Conservation (phyloP, 2,329 filamentous ascomycete species). For the Waltergamsia citrina region DNA sequence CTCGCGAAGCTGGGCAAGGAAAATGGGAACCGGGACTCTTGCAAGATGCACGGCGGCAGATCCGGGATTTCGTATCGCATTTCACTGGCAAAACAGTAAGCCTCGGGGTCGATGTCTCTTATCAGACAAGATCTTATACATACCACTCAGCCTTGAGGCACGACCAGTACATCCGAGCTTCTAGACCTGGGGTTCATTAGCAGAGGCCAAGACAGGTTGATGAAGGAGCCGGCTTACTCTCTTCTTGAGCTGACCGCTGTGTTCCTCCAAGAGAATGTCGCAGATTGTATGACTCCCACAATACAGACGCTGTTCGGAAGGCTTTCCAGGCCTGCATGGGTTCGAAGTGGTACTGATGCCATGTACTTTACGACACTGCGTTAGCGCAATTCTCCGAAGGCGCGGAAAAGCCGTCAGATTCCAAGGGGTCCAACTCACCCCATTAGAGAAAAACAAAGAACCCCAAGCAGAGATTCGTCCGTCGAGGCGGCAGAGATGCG, state of each 20-base stretch:
- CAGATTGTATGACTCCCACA: slow-evolving; percentile 9
- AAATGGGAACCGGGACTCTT: slow-evolving; percentile 8
- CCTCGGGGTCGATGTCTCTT: too few species aligned
- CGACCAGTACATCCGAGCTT: slow-evolving; percentile 8
- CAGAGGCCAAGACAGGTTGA: neutral
- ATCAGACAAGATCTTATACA: neutral
- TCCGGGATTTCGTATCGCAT: slow-evolving; percentile 9
- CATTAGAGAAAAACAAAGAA: slow-evolving; percentile 7
- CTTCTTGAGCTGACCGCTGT: slow-evolving; percentile 5
- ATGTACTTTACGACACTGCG: too few species aligned
- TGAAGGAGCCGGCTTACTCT: slow-evolving; percentile 4
- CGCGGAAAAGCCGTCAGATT: too few species aligned
- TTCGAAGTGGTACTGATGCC: slow-evolving; percentile 8
- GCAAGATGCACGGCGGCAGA: slow-evolving; percentile 7
- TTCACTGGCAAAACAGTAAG: slow-evolving; percentile 5
- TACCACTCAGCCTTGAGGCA: slow-evolving; percentile 9
- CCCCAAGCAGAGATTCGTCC: slow-evolving; percentile 6
- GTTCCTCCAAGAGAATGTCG: slow-evolving; percentile 6
- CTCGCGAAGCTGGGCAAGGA: slow-evolving; percentile 7
- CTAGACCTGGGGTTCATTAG: slow-evolving; percentile 4
- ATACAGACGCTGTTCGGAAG: slow-evolving; percentile 7
- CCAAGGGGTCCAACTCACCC: too few species aligned
- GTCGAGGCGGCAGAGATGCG: slow-evolving; percentile 6
- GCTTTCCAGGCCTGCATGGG: slow-evolving; percentile 9
- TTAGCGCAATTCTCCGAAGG: too few species aligned